Percentiles rank a stretch among this genome's conserved stretches.
Conservation (phyloP, 202 grass and related monocot species). For the Saccharum hybrid region DNA sequence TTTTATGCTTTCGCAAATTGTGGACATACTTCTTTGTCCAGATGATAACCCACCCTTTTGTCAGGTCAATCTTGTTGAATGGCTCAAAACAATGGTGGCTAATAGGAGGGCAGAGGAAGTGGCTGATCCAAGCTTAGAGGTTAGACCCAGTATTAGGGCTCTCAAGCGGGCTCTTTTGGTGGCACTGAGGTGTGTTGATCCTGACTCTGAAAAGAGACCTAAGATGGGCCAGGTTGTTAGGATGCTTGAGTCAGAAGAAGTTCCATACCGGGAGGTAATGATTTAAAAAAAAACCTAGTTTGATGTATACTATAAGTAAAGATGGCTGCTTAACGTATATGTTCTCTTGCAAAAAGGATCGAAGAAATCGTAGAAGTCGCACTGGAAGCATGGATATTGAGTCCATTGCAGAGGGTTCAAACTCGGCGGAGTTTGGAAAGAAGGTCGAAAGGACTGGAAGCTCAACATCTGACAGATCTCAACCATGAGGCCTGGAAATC, state of each 20-base stretch:
- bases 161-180: conserved; percentile 76
- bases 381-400: conserved; percentile 89
- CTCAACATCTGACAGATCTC: conserved; percentile 53
- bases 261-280: conserved; percentile 81
- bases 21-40: not conserved
- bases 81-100: conserved; percentile 93
- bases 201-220: conserved; percentile 88
- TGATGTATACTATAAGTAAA: conserved; percentile 19
- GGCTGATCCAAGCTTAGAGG: conserved; percentile 65
- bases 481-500: conserved; percentile 41
- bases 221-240: conserved; percentile 87
- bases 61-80: conserved; percentile 93
- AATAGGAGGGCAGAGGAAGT: conserved; percentile 86
- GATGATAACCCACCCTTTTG: conserved; percentile 19
- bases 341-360: conserved; percentile 47
- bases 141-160: conserved; percentile 66
- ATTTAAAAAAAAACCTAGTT: conserved; percentile 6
- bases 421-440: conserved; percentile 57
- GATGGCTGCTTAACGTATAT: not conserved
- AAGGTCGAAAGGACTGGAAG: conserved; percentile 63
- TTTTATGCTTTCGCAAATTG: not conserved
- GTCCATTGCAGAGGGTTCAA: conserved; percentile 68
- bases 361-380: conserved; percentile 64
- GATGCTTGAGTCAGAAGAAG: conserved; percentile 87
- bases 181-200: conserved; percentile 83